Base-by-base conservation (phyloP, 139 green algal genomes). In the Micromonas commoda region DNA sequence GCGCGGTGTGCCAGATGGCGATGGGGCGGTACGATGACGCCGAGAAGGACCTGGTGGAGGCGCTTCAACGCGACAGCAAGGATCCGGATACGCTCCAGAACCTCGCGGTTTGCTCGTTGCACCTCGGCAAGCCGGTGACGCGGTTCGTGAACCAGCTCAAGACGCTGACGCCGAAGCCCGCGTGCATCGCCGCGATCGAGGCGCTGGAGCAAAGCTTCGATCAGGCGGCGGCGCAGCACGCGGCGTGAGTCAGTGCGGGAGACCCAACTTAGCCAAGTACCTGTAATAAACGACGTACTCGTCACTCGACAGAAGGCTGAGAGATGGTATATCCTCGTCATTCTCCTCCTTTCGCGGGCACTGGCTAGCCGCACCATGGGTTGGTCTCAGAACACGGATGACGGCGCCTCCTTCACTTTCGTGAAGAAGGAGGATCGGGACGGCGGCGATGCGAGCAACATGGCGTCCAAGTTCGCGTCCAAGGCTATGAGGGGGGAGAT, bases 41-140 rank as follows among this genome's bases (percentile, higher is more conserved):
- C 2, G 85, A 89, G 67, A 78, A 53, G 31, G 61, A 87, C 23
- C 81, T 95, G 71, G 81, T 92, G 64, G 85, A 89, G 38, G 85
- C 81, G 1, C 72, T 85, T 26, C 52, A 91, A 78, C 86, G 87
- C 87, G 93, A 98, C 73, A 80, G 91, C 34, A 96, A 96, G 82
- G 88, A 97, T 80, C 71, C 91, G 2, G 93, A 98, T 67, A 85
- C 80, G 31, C 71, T 99, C 39, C 89, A 92, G 60, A 99, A 99
- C 87, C 82, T 98, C 31, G 84, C 91, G 38, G 86, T 90, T 1
- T 87, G 86, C 31, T 81, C 78, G 19, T 84, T 97, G 74, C 92
- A 97, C 86, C 82, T 96, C 23, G 89, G 87, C 31, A 98, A 98
- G 88, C 84, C 87, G 19, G 64, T 82, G 19, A 77, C 80, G 19